phyloP scores from a whole-genome alignment of 768 basidiomycete genomes.

The Mycena crocata region DNA sequence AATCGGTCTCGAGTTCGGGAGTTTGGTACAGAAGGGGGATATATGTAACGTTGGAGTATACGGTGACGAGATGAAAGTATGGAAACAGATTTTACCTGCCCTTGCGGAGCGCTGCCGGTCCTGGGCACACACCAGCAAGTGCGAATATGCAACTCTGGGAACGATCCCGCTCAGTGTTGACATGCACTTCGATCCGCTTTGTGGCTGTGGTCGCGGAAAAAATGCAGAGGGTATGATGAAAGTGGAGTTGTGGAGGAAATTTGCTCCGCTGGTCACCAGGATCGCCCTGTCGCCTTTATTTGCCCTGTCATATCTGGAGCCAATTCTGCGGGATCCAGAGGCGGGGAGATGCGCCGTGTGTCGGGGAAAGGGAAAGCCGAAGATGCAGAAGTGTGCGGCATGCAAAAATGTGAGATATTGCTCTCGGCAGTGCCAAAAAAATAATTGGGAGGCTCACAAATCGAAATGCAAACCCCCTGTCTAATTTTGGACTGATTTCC shows the following conservation, averaged over 20 bases:
- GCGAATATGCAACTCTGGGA: slow-evolving; percentile 38
- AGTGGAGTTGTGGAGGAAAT: slow-evolving; percentile 34
- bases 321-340: slow-evolving; percentile 37
- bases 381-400: slow-evolving; percentile 38
- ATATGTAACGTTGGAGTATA: slow-evolving; percentile 30
- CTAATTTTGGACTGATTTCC: too few relatives aligned
- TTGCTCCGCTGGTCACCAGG: slow-evolving; percentile 43
- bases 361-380: slow-evolving; percentile 40
- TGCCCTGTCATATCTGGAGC: slow-evolving; percentile 61
- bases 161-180: slow-evolving; percentile 39
- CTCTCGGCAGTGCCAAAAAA: slow-evolving; percentile 48
- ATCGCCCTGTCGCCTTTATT: slow-evolving; percentile 55
- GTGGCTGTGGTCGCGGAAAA: slow-evolving; percentile 45
- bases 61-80: slow-evolving; percentile 38
- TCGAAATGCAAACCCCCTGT: slow-evolving; percentile 20
- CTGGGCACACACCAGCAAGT: slow-evolving; percentile 41
- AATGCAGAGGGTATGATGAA: slow-evolving; percentile 36
- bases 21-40: slow-evolving; percentile 39
- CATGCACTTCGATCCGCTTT: slow-evolving; percentile 39
- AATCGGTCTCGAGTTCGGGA: slow-evolving; percentile 28
- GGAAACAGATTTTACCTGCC: slow-evolving; percentile 47
- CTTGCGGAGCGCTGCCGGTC: slow-evolving; percentile 43
- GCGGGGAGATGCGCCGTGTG: slow-evolving; percentile 43
- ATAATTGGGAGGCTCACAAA: slow-evolving; percentile 47
- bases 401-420: slow-evolving; percentile 50